Evolutionary conservation across 768 basidiomycete genomes (phyloP), one percentile per base, ranked within the genome.

Genomic region (Pleurotus ostreatus): DNA sequence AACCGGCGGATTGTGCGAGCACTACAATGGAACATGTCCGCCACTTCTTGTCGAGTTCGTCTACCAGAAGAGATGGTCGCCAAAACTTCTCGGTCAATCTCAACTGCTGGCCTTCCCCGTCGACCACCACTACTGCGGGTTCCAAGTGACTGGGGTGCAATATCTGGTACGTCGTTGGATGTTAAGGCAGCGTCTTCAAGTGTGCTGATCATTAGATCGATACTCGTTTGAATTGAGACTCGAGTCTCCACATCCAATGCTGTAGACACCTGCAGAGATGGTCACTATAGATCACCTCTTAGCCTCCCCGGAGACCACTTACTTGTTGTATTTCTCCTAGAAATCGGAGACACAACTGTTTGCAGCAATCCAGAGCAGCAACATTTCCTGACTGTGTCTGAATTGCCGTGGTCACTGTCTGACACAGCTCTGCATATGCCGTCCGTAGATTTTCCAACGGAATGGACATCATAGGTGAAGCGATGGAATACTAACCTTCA

Each of bases 81-180:
- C 22, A 62, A 53, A 20, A 58, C 47, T 6, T 56, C 22, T 1
- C 51, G 59, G 43, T 67, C 57, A 18, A 71, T 68, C 11, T 68
- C 61, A 2, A 66, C 58, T 2, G 59, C 52, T 16, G 69, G 69
- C 1, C 67, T 61, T 2, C 70, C 66, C 1, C 49, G 59, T 2
- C 34, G 43, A 3, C 66, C 62, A 12, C 62, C 65, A 51, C 13
- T 20, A 9, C 37, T 23, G 4, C 16, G 23, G 9, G 47, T 40
- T 2, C 58, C 16, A 1, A 59, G 40, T 22, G 30, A 52, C 23
- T n/a, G 12, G 13, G 16, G 5, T 40, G 55, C 46, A 7, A 16
- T n/a, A 46, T 59, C 49, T 25, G 62, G 55, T 5, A 46, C 18
- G 45, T 64, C 63, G 8, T 23, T 34, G 8, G 59, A 60, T n/a